A percentile compares a stretch with the other conserved stretches of the same genome.
Conservation (phyloP, 2,329 filamentous ascomycete species). For the Tolypocladium pustulatum region DNA sequence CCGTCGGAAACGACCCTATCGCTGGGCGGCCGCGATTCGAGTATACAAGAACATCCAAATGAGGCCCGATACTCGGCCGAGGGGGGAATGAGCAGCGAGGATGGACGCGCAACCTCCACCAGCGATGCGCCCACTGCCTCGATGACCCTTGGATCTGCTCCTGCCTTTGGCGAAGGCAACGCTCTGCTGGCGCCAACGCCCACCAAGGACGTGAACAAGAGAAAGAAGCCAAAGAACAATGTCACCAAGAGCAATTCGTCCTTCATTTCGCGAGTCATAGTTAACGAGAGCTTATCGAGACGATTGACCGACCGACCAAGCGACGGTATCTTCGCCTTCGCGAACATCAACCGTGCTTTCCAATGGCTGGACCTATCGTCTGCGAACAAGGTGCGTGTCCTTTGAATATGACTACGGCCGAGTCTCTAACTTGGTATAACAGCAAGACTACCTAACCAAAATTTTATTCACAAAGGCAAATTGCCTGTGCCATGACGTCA, state of each 20-base stretch:
- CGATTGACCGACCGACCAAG: constrained; percentile 66
- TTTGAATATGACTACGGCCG: neutral
- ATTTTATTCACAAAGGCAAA: constrained; percentile 96
- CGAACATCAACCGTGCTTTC: constrained; percentile 89
- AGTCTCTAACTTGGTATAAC: constrained; percentile 15
- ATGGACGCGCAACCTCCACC: constrained; percentile 39
- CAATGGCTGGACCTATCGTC: constrained; percentile 92
- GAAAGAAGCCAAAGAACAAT: constrained; percentile 92
- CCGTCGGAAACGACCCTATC: constrained; percentile 40
- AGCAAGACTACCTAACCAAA: constrained; percentile 87
- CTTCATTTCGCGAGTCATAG: constrained; percentile 93
- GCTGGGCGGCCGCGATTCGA: constrained; percentile 30
- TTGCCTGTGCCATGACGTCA: constrained; percentile 89
- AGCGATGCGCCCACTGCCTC: constrained; percentile 36
- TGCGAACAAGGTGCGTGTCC: constrained; percentile 46
- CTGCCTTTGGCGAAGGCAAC: constrained; percentile 82
- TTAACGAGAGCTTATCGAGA: constrained; percentile 72
- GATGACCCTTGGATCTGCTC: constrained; percentile 34
- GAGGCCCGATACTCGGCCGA: constrained; percentile 52
- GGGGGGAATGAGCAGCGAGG: constrained; percentile 46
- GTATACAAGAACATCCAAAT: constrained; percentile 51
- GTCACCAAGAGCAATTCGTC: constrained; percentile 98
- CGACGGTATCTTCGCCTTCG: constrained; percentile 82
- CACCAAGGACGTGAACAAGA: constrained; percentile 66
- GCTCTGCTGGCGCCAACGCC: constrained; percentile 53